phyloP scores from a whole-genome alignment of 108 stramenopile species.

The Skeletonema potamos region DNA sequence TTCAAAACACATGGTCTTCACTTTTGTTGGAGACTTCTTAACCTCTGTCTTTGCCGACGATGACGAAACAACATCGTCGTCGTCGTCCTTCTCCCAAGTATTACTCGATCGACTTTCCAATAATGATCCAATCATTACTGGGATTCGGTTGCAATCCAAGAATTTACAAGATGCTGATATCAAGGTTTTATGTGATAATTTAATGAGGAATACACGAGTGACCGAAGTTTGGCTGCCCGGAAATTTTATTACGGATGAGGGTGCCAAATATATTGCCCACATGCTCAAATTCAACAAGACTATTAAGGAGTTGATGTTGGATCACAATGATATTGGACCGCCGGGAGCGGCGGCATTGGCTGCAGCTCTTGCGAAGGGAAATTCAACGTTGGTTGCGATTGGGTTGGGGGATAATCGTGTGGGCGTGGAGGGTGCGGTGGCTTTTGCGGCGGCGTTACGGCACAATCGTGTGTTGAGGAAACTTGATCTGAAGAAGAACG shows the following conservation, averaged over 20 bases:
- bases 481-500: constrained; percentile 41
- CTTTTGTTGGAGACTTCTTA: constrained; percentile 29
- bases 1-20: constrained; percentile 30
- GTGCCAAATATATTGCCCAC: constrained; percentile 36
- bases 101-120: constrained; percentile 29
- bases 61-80: constrained; percentile 30
- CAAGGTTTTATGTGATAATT: constrained; percentile 26
- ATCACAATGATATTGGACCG: constrained; percentile 42
- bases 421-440: constrained; percentile 40
- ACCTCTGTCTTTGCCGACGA: constrained; percentile 39
- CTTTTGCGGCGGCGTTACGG: constrained; percentile 40
- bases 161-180: constrained; percentile 33
- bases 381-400: constrained; percentile 28
- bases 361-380: constrained; percentile 28
- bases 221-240: constrained; percentile 45
- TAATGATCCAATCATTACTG: constrained; percentile 28
- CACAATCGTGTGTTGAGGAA: constrained; percentile 39
- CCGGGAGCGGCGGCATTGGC: constrained; percentile 40
- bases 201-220: constrained; percentile 34
- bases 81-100: constrained; percentile 33
- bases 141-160: constrained; percentile 41
- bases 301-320: constrained; percentile 42
- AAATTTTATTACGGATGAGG: constrained; percentile 40
- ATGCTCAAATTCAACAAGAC: constrained; percentile 36
- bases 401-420: constrained; percentile 43